phyloP scores from a whole-genome alignment of 371 early-diverging fungal genomes.

The Mortierella sp. region DNA sequence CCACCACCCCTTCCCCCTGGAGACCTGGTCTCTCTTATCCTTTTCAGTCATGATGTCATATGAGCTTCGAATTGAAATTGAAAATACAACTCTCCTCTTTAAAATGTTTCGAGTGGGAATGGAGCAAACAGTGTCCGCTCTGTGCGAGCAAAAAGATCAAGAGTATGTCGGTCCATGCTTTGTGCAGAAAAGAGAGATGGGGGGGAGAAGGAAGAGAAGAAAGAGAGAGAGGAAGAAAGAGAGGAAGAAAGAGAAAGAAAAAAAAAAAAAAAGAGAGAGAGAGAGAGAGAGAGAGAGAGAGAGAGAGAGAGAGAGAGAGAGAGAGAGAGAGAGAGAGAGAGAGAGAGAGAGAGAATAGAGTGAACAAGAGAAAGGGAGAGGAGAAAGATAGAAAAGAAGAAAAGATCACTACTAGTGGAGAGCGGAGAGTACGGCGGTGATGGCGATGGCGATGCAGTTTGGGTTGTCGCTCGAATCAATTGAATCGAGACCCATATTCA shows the following conservation, averaged over 20 bases:
- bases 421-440: no score
- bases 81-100: no score
- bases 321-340: slow-evolving; percentile 4
- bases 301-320: not conserved
- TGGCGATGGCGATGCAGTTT: no score
- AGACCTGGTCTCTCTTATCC: no score
- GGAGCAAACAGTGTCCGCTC: no score
- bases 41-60: no score
- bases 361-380: not conserved
- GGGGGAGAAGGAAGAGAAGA: not conserved
- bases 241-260: not conserved
- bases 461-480: not conserved
- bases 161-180: no score
- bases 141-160: not conserved
- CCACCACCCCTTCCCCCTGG: no score
- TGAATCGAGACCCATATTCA: not conserved
- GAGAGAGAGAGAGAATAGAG: not conserved
- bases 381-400: slow-evolving; percentile 7
- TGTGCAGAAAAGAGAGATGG: not conserved
- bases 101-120: no score
- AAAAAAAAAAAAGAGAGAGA: slow-evolving; percentile 41
- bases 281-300: slow-evolving; percentile 41
- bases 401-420: not conserved
- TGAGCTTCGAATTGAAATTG: no score
- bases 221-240: not conserved